Percentiles rank a stretch among this genome's conserved stretches.
phyloP scores from a whole-genome alignment of 768 basidiomycete genomes.

The Psilocybe azurescens region DNA sequence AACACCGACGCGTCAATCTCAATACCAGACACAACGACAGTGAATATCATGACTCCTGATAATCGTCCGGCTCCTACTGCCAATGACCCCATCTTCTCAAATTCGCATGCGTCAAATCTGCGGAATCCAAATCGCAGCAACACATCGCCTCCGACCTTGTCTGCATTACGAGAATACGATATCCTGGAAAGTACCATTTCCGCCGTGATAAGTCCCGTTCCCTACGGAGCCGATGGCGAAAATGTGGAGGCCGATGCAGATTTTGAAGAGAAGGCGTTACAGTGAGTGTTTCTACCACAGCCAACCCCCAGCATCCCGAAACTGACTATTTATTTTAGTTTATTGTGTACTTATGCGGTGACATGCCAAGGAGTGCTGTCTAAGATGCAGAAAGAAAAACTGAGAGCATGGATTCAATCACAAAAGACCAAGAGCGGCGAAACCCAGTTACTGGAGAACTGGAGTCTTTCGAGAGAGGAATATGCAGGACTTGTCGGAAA shows the following conservation, averaged over 20 bases:
- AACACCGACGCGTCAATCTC: slow-evolving; percentile 13
- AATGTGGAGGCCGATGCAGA: slow-evolving; percentile 58
- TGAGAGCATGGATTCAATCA: slow-evolving; percentile 35
- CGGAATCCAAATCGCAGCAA: slow-evolving; percentile 56
- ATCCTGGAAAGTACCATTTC: slow-evolving; percentile 57
- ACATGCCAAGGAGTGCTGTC: slow-evolving; percentile 40
- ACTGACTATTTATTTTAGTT: slow-evolving; percentile 31
- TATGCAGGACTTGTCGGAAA: slow-evolving; percentile 26
- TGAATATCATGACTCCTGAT: slow-evolving; percentile 29
- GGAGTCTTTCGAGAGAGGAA: slow-evolving; percentile 33
- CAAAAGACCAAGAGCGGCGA: slow-evolving; percentile 25
- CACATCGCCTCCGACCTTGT: slow-evolving; percentile 54
- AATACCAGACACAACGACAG: slow-evolving; percentile 6
- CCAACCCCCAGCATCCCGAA: background rate
- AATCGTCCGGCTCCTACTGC: slow-evolving; percentile 17
- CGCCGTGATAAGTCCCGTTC: slow-evolving; percentile 59
- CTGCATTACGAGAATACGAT: slow-evolving; percentile 51
- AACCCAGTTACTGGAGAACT: slow-evolving; percentile 29
- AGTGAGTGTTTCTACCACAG: slow-evolving; percentile 38
- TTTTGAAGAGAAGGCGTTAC: slow-evolving; percentile 68
- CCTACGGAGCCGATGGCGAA: slow-evolving; percentile 73
- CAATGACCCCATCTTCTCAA: slow-evolving; percentile 59
- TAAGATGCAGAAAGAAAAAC: slow-evolving; percentile 27
- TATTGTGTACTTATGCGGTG: slow-evolving; percentile 58
- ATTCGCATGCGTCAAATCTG: slow-evolving; percentile 73